Conservation (phyloP, 306 rosid genomes). For the Coriaria nepalensis region DNA sequence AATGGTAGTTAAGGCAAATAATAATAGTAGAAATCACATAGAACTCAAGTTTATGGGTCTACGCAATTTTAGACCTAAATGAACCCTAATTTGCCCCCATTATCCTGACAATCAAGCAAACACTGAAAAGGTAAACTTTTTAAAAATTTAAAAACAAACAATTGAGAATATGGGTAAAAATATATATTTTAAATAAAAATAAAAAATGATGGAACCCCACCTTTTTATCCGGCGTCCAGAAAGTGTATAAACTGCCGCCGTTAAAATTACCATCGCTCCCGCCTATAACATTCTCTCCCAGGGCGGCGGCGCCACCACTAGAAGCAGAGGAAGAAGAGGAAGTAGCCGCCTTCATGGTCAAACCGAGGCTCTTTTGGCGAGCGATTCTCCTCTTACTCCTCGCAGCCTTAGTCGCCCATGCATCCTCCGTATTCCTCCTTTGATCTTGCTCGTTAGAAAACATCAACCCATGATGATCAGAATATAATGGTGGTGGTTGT, state of each 20-base stretch:
- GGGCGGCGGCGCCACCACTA: neutral
- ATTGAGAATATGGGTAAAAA: neutral
- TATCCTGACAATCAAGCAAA: too few species aligned
- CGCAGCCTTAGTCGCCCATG: conserved; percentile 20
- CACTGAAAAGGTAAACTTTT: neutral
- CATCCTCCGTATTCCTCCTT: conserved; percentile 7
- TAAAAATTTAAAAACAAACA: conserved; percentile 1
- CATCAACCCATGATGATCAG: neutral
- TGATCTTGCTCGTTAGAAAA: conserved; percentile 8
- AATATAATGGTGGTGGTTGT: too few species aligned
- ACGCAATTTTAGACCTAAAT: too few species aligned
- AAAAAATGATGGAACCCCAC: conserved; percentile 11
- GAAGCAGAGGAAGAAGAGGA: conserved; percentile 6
- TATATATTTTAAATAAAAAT: neutral
- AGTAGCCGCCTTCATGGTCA: neutral
- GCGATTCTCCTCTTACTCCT: conserved; percentile 30
- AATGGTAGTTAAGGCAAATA: too few species aligned
- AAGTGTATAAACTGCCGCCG: neutral
- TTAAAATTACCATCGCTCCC: too few species aligned
- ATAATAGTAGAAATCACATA: too few species aligned
- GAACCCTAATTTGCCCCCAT: too few species aligned
- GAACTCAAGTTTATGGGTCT: too few species aligned
- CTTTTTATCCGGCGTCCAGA: conserved; percentile 38
- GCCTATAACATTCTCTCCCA: too few species aligned
- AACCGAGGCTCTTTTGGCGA: conserved; percentile 24